phyloP scores from a whole-genome alignment of 805 yeast genomes.

The Zygoascus ofunaensis region DNA sequence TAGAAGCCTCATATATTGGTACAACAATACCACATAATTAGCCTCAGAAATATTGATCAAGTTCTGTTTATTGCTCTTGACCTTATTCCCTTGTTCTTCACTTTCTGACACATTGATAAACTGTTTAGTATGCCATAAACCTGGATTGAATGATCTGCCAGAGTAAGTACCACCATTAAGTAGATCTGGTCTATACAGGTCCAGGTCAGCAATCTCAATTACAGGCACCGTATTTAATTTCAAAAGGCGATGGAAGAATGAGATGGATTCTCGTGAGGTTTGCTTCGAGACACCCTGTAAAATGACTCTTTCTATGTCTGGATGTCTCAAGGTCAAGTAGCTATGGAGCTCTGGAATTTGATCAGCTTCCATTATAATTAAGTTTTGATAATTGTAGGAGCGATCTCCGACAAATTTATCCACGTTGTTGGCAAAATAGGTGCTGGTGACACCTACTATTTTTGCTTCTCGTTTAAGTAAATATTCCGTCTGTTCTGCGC shows the following conservation, averaged over 20 bases:
- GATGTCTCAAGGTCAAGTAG: conserved; percentile 23
- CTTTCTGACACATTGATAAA: conserved; percentile 28
- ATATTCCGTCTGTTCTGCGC: conserved; percentile 14
- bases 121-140: conserved; percentile 28
- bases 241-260: neutral
- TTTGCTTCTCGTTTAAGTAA: conserved; percentile 16
- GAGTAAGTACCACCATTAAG: neutral
- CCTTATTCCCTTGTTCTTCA: conserved; percentile 25
- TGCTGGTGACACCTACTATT: neutral
- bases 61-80: conserved; percentile 21
- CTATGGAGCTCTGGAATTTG: conserved; percentile 28
- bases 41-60: conserved; percentile 41
- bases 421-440: conserved; percentile 5
- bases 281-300: conserved; percentile 30
- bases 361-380: conserved; percentile 31
- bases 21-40: conserved; percentile 37
- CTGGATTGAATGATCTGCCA: conserved; percentile 28
- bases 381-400: conserved; percentile 22
- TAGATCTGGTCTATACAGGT: neutral
- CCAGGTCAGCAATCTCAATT: neutral
- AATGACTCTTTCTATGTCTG: conserved; percentile 22
- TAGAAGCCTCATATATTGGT: conserved; percentile 37
- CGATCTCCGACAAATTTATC: conserved; percentile 15
- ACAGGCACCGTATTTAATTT: neutral
- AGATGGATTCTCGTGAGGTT: neutral